phyloP scores from a whole-genome alignment of 129 eudicot species.

The Tagetes patula region DNA sequence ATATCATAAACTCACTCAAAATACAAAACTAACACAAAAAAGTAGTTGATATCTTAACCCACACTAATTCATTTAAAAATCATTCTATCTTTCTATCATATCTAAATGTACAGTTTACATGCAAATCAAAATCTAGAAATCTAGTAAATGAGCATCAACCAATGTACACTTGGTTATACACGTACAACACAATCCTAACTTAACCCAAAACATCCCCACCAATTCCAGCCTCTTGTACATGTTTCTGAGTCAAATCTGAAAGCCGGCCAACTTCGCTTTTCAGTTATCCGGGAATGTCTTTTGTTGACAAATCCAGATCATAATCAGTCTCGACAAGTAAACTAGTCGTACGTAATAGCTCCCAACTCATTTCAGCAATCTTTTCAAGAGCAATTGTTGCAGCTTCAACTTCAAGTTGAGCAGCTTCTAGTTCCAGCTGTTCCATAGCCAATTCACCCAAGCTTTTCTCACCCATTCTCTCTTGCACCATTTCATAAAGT shows the following conservation, averaged over 20 bases:
- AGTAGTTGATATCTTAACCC: too few relatives aligned
- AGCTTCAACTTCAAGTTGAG: slow-evolving; percentile 80
- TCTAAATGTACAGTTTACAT: not conserved
- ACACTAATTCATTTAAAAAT: too few relatives aligned
- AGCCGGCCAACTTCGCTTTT: slow-evolving; percentile 63
- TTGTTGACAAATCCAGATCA: slow-evolving; percentile 27
- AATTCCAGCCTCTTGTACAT: slow-evolving; percentile 68
- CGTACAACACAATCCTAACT: slow-evolving; percentile 22
- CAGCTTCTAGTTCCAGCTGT: slow-evolving; percentile 77
- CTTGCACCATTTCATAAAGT: slow-evolving; percentile 55
- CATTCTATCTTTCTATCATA: not conserved
- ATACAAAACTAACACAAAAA: too few relatives aligned
- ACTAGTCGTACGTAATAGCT: slow-evolving; percentile 57
- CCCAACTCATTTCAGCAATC: slow-evolving; percentile 65
- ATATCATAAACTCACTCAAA: too few relatives aligned
- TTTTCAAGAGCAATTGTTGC: slow-evolving; percentile 71
- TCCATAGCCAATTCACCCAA: slow-evolving; percentile 65
- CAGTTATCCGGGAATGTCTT: slow-evolving; percentile 35
- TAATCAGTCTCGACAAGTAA: slow-evolving; percentile 47
- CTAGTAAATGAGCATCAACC: slow-evolving; percentile 13
- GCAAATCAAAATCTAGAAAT: not conserved
- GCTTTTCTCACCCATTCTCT: slow-evolving; percentile 45
- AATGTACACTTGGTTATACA: slow-evolving; percentile 8
- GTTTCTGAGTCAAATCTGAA: slow-evolving; percentile 61
- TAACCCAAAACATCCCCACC: slow-evolving; percentile 19